These are phyloP conservation scores for Ascochyta pisi DNA, from an alignment of 2,329 filamentous ascomycete species.

Conservation along the genomic window DNA sequence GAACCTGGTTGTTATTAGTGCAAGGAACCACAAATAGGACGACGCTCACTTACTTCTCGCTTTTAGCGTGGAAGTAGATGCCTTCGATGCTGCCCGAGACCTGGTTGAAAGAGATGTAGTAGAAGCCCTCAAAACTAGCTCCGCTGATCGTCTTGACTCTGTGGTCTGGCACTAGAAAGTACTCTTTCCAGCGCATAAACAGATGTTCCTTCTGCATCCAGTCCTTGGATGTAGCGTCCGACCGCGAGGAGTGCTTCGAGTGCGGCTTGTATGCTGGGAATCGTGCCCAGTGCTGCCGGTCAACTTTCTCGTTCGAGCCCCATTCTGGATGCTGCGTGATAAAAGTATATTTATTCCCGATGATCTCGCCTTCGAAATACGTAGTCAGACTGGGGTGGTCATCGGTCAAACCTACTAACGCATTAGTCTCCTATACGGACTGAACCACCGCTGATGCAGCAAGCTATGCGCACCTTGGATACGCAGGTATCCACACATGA, in stretches of 20 bases:
- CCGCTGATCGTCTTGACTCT: conserved; percentile 88
- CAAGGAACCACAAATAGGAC: not conserved
- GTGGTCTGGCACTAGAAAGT: conserved; percentile 95
- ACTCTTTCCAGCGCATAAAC: conserved; percentile 99
- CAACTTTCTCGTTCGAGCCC: conserved; percentile 91
- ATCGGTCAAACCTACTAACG: conserved; percentile 77
- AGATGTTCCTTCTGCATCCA: conserved; percentile 83
- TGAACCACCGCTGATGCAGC: not conserved
- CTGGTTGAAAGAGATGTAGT: conserved; percentile 99
- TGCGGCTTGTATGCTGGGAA: conserved; percentile 87
- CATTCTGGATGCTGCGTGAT: conserved; percentile 86
- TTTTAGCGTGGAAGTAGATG: conserved; percentile 98
- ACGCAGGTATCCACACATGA: conserved; percentile 90
- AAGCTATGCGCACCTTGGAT: conserved; percentile 76
- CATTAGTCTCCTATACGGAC: conserved; percentile 22
- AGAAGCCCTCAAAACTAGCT: conserved; percentile 97
- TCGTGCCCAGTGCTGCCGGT: conserved; percentile 90
- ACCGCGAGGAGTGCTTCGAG: conserved; percentile 65
- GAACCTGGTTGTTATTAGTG: conserved; percentile 64
- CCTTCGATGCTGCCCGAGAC: conserved; percentile 83
- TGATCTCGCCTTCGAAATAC: conserved; percentile 98
- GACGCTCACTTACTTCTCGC: conserved; percentile 78
- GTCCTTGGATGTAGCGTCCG: conserved; percentile 69
- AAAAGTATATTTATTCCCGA: conserved; percentile 94
- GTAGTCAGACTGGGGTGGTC: conserved; percentile 98